Percentiles rank a stretch among this genome's conserved stretches.
These are phyloP conservation scores for Leishmania tarentolae DNA, from an alignment of 208 protist species.

Conservation along the genomic window DNA sequence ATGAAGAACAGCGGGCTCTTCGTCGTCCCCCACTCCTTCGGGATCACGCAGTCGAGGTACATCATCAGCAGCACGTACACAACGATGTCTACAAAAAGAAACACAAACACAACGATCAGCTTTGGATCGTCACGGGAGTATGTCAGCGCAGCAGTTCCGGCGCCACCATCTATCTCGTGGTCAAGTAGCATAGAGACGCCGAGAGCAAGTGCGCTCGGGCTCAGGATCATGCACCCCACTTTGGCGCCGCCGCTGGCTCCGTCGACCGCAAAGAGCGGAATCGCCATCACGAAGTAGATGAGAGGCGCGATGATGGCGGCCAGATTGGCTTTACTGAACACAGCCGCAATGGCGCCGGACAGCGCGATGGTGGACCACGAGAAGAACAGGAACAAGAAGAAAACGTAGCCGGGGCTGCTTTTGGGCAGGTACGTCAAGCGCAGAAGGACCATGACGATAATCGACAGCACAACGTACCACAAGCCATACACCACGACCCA, in stretches of 20 bases:
- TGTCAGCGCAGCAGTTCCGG: slow-evolving; percentile 23
- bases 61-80: slow-evolving; percentile 63
- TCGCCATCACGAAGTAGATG: slow-evolving; percentile 65
- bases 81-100: slow-evolving; percentile 48
- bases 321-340: slow-evolving; percentile 76
- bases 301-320: slow-evolving; percentile 68
- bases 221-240: slow-evolving; percentile 32
- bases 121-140: slow-evolving; percentile 44
- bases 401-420: slow-evolving; percentile 34
- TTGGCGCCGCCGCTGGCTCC: slow-evolving; percentile 22
- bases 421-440: slow-evolving; percentile 45
- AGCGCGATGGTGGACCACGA: slow-evolving; percentile 43
- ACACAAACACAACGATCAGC: slow-evolving; percentile 44
- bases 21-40: slow-evolving; percentile 58
- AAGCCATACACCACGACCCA: slow-evolving; percentile 58
- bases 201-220: slow-evolving; percentile 42
- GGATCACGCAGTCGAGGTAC: slow-evolving; percentile 78
- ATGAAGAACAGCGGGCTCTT: slow-evolving; percentile 72
- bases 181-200: slow-evolving; percentile 58
- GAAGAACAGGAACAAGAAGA: slow-evolving; percentile 59
- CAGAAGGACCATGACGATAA: slow-evolving; percentile 61
- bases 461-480: slow-evolving; percentile 36
- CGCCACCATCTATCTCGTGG: slow-evolving; percentile 44
- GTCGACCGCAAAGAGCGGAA: slow-evolving; percentile 38
- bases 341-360: slow-evolving; percentile 38